Evolutionary conservation across 2,329 filamentous ascomycete genomes (phyloP).

Genomic region (Aureobasidium sp.): DNA sequence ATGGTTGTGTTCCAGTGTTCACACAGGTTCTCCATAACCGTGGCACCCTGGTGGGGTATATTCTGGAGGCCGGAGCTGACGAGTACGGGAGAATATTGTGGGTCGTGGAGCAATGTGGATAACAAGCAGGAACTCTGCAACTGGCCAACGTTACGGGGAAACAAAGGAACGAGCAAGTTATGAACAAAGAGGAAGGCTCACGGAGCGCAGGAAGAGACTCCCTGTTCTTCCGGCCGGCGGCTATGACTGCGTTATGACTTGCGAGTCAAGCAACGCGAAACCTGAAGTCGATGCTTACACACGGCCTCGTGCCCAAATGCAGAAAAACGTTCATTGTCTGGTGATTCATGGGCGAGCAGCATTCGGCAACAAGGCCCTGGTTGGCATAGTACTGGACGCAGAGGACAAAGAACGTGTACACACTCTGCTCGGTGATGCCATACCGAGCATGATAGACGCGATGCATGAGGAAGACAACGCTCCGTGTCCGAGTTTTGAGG

Average conservation of each 20-base stretch:
- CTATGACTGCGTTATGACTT: background rate
- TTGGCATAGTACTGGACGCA: background rate
- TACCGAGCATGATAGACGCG: background rate
- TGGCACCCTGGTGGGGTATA: background rate
- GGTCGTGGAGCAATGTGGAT: background rate
- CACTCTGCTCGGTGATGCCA: background rate
- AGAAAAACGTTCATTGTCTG: background rate
- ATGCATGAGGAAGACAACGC: background rate
- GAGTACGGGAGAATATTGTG: constrained; percentile 5
- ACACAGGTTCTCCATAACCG: background rate
- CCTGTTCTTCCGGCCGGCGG: background rate
- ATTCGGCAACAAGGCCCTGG: background rate
- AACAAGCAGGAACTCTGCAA: background rate
- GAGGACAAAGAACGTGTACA: background rate
- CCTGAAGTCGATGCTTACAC: background rate
- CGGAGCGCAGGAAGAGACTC: constrained; percentile 1
- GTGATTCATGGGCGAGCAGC: background rate
- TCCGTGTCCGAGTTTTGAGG: background rate
- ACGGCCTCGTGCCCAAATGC: background rate
- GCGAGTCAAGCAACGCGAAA: background rate
- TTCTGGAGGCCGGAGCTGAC: constrained; percentile 1
- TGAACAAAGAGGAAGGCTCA: background rate
- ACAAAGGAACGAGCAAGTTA: background rate
- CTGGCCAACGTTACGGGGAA: background rate
- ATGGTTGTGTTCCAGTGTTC: background rate